Evolutionary conservation across 2,329 filamentous ascomycete genomes (phyloP), one percentile per base, ranked within the genome.

Genomic region (Cercospora janseana): DNA sequence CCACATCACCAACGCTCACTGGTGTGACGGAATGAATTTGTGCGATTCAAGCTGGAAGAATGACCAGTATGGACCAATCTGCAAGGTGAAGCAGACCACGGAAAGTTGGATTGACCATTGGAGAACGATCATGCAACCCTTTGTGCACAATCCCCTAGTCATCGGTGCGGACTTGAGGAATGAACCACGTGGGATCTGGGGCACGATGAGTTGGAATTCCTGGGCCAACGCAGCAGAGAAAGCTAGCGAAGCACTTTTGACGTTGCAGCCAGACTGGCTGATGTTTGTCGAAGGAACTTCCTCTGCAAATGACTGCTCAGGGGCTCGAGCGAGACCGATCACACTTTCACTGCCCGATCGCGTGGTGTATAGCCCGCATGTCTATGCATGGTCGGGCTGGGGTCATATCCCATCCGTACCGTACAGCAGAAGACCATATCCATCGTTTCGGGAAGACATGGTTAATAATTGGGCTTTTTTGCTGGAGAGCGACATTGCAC

Each of bases 381-480:
- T 86, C 16, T 86, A 87, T 64, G 72, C 75, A 24, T 87, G 83
- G 83, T 85, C 81, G 12, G 83, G 84, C 48, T 87, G 83, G 84
- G 55, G 54, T n/a, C 54, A 60, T 7, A 54, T 57, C 2, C 55
- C 59, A 2, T 82, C 82, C 28, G 77, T 81, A 2, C 77, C 81
- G 4, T 87, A 82, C 64, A 73, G 78, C 6, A 78, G 79, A 65
- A 77, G 83, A 4, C 70, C 70, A 23, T 87, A 86, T 64, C 69
- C 72, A 8, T 81, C 79, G n/a, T 86, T 87, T 61, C 78, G 75
- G 20, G 66, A 72, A 46, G 74, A 81, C 44, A 86, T 86, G 83
- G 72, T 76, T 20, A 66, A 74, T 54, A 85, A 85, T 66, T 87
- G 84, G 83, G 82, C 71, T 2, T 87, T 82, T 61, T 74, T 87